Percentiles rank a stretch among this genome's conserved stretches.
Evolutionary conservation across 441 rosid species (phyloP).

Genomic region (Adansonia rubrostipa): DNA sequence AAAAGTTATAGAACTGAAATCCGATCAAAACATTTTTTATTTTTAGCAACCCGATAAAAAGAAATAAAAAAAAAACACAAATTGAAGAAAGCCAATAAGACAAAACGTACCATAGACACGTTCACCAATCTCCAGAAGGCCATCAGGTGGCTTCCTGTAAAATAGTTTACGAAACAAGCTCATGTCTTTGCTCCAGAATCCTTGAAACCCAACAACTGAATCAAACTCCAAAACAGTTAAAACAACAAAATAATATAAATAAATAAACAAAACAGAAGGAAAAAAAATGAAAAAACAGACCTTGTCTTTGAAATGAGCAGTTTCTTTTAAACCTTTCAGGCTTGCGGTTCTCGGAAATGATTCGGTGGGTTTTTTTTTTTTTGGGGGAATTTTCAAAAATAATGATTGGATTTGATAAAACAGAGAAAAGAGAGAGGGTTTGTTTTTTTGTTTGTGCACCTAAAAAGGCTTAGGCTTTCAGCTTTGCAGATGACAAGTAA

Average conservation of each 20-base stretch:
- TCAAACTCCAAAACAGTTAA: conserved; percentile 21
- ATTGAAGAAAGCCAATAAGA: neutral
- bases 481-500: conserved; percentile 15
- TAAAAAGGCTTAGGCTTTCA: neutral
- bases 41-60: conserved; percentile 1
- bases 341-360: neutral
- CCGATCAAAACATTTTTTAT: neutral
- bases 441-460: conserved; percentile 4
- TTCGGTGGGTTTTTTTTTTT: neutral
- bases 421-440: neutral
- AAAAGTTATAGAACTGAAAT: neutral
- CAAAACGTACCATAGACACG: conserved; percentile 69
- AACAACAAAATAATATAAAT: conserved; percentile 17
- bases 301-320: conserved; percentile 19
- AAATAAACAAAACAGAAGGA: neutral
- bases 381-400: neutral
- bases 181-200: conserved; percentile 45
- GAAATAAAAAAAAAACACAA: neutral
- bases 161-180: conserved; percentile 86
- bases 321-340: conserved; percentile 16
- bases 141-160: conserved; percentile 86
- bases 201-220: conserved; percentile 14
- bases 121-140: conserved; percentile 90
- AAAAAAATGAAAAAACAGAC: conserved; percentile 2
- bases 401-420: conserved; percentile 3